phyloP scores from a whole-genome alignment of 2,329 filamentous ascomycete genomes.

The Diaporthe australafricana region DNA sequence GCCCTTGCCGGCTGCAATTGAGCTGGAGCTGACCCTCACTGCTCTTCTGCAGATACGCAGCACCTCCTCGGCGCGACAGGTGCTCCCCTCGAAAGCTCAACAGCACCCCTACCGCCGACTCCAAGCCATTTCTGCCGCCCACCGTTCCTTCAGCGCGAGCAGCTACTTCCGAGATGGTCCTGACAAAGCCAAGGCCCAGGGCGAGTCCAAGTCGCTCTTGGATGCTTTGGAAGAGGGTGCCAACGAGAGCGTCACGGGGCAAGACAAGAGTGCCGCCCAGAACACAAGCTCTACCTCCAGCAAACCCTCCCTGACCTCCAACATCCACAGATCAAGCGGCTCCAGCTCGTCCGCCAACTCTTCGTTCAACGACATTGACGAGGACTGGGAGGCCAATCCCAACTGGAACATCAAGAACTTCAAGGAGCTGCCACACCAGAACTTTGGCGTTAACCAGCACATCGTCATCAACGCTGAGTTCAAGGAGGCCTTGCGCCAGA shows the following conservation, averaged over 20 bases:
- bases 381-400: conserved; percentile 81
- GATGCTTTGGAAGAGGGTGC: conserved; percentile 5
- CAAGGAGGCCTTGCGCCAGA: conserved; percentile 87
- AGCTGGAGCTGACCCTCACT: conserved; percentile 28
- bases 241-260: conserved; percentile 16
- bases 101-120: conserved; percentile 35
- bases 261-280: conserved; percentile 2
- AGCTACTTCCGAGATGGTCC: conserved; percentile 19
- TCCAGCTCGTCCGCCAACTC: conserved; percentile 42
- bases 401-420: conserved; percentile 79
- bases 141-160: conserved; percentile 32
- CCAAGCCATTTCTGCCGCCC: conserved; percentile 33
- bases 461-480: conserved; percentile 97
- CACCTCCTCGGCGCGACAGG: conserved; percentile 31
- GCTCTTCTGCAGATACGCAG: conserved; percentile 26
- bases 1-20: neutral
- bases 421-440: conserved; percentile 78
- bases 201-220: conserved; percentile 9
- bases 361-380: conserved; percentile 39
- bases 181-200: conserved; percentile 11
- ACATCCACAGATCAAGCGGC: conserved; percentile 43
- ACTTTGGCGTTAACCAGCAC: conserved; percentile 96
- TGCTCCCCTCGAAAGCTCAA: conserved; percentile 16
- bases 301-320: conserved; percentile 26
- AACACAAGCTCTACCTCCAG: neutral